Percentiles rank a stretch among this genome's conserved stretches.
phyloP scores from a whole-genome alignment of 2,329 filamentous ascomycete species.

The Trichophyton verrucosum region DNA sequence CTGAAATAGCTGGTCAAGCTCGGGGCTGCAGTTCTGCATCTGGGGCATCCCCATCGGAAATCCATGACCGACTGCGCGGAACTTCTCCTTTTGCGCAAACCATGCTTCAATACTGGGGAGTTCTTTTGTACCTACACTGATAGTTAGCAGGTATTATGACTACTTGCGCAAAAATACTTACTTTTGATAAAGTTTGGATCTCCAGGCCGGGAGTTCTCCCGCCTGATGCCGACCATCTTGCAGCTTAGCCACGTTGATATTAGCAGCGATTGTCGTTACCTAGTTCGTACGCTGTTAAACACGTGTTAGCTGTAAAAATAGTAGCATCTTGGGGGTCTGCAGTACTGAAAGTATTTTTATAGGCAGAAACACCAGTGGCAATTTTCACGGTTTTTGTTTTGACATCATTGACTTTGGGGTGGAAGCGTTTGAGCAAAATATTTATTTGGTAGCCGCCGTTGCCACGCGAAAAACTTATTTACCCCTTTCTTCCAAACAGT shows the following conservation, averaged over 20 bases:
- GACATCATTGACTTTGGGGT: background rate
- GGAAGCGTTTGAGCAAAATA: background rate
- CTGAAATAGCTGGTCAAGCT: background rate
- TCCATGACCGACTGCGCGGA: background rate
- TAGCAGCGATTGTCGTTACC: too few species aligned
- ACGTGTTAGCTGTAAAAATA: too few species aligned
- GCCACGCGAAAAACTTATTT: background rate
- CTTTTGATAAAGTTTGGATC: background rate
- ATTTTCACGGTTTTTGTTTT: background rate
- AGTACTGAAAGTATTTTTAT: background rate
- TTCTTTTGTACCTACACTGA: background rate
- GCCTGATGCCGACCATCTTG: background rate
- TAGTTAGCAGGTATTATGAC: background rate
- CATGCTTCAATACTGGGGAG: background rate
- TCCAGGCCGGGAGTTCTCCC: background rate
- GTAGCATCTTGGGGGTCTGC: background rate
- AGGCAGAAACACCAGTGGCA: background rate
- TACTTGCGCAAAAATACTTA: background rate
- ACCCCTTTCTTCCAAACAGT: background rate
- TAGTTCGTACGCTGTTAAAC: too few species aligned
- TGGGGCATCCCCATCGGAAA: background rate
- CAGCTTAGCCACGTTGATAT: background rate
- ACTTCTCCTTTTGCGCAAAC: background rate
- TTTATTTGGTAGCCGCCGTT: background rate
- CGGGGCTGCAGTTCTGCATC: background rate